Conservation (phyloP, 306 rosid species). For the apple (Malus domestica) region DNA sequence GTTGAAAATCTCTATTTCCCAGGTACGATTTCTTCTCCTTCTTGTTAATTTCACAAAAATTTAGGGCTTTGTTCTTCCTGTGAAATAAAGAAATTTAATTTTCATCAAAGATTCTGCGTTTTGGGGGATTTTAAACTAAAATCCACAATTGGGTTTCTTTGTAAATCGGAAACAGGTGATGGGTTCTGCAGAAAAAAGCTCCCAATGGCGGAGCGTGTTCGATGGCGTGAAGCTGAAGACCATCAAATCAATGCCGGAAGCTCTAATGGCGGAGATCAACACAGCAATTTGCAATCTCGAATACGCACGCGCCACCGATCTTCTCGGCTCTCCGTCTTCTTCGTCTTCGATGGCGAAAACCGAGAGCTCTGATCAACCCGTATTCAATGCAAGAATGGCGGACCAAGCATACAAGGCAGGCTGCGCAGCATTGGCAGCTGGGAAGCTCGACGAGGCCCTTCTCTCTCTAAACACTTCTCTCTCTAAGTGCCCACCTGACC, state of each 20-base stretch:
- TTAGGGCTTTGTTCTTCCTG: neutral
- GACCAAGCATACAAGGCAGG: conserved; percentile 82
- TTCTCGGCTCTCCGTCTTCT: conserved; percentile 28
- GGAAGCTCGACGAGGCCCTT: conserved; percentile 68
- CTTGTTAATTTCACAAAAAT: neutral
- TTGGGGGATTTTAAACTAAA: neutral
- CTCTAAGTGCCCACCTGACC: conserved; percentile 67
- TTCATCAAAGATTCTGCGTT: neutral
- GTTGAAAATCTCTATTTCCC: neutral
- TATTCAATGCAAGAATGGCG: conserved; percentile 53
- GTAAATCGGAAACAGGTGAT: conserved; percentile 2
- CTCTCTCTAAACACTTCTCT: conserved; percentile 52
- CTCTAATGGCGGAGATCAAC: conserved; percentile 70
- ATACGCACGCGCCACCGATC: conserved; percentile 48
- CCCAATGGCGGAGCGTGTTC: conserved; percentile 63
- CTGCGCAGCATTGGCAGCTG: conserved; percentile 72
- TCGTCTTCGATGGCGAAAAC: neutral
- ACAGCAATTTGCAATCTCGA: conserved; percentile 74
- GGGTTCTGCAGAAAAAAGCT: conserved; percentile 35
- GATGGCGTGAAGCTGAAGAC: conserved; percentile 52
- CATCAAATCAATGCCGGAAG: conserved; percentile 67
- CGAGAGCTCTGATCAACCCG: conserved; percentile 5
- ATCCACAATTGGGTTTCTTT: neutral
- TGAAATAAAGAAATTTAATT: neutral
- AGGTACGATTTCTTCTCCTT: neutral